Percentiles rank a stretch among this genome's conserved stretches.
Conservation (phyloP, 2,329 filamentous ascomycete species). For the Akanthomyces dipterigenus region DNA sequence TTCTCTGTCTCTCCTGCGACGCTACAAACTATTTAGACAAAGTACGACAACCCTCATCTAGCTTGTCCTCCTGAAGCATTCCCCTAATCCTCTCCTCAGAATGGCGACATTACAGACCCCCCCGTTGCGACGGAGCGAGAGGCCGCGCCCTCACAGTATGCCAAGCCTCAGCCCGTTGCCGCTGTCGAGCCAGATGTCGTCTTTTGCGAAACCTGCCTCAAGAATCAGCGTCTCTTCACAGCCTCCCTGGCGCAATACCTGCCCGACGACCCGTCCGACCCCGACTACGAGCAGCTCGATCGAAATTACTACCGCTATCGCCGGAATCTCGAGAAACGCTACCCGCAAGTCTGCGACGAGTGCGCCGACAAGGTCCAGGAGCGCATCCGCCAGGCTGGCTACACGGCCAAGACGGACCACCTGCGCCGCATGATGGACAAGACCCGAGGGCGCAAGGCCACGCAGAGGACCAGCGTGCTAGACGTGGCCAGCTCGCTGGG, state of each 20-base stretch:
- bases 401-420: slow-evolving; percentile 78
- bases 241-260: slow-evolving; percentile 75
- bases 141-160: slow-evolving; percentile 39
- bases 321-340: slow-evolving; percentile 67
- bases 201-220: slow-evolving; percentile 73
- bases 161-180: slow-evolving; percentile 32
- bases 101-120: slow-evolving; percentile 85
- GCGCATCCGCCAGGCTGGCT: slow-evolving; percentile 63
- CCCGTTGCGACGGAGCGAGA: slow-evolving; percentile 50
- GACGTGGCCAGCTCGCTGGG: slow-evolving; percentile 38
- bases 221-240: slow-evolving; percentile 81
- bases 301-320: slow-evolving; percentile 64
- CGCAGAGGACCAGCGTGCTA: slow-evolving; percentile 28
- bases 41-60: slow-evolving; percentile 39
- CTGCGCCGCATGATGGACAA: slow-evolving; percentile 68
- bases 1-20: slow-evolving; percentile 72
- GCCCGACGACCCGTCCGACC: slow-evolving; percentile 55
- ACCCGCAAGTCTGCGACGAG: slow-evolving; percentile 78
- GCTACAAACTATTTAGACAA: slow-evolving; percentile 85
- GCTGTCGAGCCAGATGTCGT: slow-evolving; percentile 26
- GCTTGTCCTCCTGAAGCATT: not conserved
- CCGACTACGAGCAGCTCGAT: slow-evolving; percentile 63
- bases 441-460: slow-evolving; percentile 36
- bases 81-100: slow-evolving; percentile 37
- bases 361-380: slow-evolving; percentile 71